Conservation (phyloP, 305 asterid genomes). For the Coffea humblotiana region DNA sequence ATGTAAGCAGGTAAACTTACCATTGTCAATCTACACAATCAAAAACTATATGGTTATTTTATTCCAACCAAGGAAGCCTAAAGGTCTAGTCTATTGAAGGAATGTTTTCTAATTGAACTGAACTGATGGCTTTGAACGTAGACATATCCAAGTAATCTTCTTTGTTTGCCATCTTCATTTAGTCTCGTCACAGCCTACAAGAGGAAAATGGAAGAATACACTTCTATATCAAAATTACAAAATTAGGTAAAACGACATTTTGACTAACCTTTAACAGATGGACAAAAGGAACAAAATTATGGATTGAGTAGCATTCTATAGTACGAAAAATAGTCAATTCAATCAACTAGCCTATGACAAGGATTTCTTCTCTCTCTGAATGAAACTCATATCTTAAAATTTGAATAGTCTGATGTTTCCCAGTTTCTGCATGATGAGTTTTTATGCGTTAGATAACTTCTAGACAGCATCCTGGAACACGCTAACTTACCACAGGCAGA, state of each 20-base stretch:
- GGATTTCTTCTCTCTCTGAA: background rate
- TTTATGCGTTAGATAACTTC: background rate
- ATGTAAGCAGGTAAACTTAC: background rate
- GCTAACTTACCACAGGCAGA: constrained; percentile 69
- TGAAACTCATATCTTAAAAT: background rate
- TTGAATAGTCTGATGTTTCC: background rate
- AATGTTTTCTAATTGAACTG: constrained; percentile 28
- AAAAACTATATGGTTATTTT: constrained; percentile 8
- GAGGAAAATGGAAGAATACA: constrained; percentile 56
- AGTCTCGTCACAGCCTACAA: constrained; percentile 89
- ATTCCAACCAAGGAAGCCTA: constrained; percentile 23
- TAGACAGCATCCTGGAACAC: constrained; percentile 6
- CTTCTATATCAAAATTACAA: constrained; percentile 38
- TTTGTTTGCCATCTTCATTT: constrained; percentile 82
- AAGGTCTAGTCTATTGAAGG: constrained; percentile 27
- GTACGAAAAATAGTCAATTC: background rate
- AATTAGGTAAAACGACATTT: constrained; percentile 25
- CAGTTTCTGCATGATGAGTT: too few species aligned
- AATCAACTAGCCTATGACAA: background rate
- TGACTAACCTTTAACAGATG: constrained; percentile 22
- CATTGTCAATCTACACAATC: constrained; percentile 8
- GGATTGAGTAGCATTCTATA: background rate
- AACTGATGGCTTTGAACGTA: constrained; percentile 34
- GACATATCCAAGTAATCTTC: constrained; percentile 41
- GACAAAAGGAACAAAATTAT: constrained; percentile 14